Evolutionary conservation across 805 yeast genomes (phyloP).

Genomic region (Saturnispora quitensis): DNA sequence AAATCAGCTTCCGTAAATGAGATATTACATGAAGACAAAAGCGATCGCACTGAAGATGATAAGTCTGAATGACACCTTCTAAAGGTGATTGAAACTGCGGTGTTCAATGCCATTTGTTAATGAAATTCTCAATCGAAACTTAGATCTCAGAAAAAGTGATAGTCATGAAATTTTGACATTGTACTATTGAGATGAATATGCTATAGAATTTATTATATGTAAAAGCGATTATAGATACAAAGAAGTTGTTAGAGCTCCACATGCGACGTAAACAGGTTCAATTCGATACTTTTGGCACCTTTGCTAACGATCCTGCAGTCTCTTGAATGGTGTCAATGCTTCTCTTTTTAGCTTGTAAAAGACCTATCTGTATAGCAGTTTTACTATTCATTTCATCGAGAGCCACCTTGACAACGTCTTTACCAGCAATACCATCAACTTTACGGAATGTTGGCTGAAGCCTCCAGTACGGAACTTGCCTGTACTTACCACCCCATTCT

Average conservation of each 20-base stretch:
- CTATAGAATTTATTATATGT: neutral
- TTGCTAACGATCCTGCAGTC: neutral
- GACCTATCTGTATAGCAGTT: conserved; percentile 12
- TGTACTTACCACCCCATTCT: conserved; percentile 79
- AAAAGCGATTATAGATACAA: neutral
- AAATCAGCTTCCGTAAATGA: conserved; percentile 18
- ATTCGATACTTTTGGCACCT: conserved; percentile 2
- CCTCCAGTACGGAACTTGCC: conserved; percentile 87
- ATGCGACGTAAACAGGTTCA: neutral
- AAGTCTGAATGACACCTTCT: neutral
- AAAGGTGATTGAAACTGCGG: neutral
- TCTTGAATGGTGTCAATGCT: neutral
- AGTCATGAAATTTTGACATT: neutral
- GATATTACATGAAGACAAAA: conserved; percentile 17
- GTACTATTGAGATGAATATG: neutral
- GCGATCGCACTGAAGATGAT: conserved; percentile 15
- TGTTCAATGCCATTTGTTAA: neutral
- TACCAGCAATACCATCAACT: conserved; percentile 67
- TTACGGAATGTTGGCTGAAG: conserved; percentile 92
- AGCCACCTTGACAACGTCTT: conserved; percentile 24
- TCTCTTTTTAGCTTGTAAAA: conserved; percentile 9
- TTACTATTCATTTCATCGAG: conserved; percentile 8
- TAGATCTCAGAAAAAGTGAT: neutral
- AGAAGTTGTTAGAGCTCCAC: neutral
- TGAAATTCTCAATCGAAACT: neutral